These are phyloP conservation scores for Phoma sp. DNA, from an alignment of 2,329 filamentous ascomycete genomes.

Conservation along the genomic window DNA sequence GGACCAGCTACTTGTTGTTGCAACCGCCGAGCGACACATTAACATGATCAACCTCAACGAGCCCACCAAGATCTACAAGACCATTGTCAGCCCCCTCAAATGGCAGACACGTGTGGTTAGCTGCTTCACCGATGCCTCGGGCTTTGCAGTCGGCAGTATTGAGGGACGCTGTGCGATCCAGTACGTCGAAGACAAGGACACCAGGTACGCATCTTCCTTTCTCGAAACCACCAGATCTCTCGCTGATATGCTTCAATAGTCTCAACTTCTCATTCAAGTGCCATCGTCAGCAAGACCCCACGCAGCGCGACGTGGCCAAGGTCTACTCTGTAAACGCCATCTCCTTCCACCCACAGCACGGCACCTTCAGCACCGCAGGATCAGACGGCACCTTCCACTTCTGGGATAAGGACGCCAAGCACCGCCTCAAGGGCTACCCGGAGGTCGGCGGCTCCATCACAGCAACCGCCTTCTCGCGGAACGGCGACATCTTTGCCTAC, in stretches of 20 bases:
- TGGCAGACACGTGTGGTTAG: conserved; percentile 97
- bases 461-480: conserved; percentile 87
- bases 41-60: conserved; percentile 91
- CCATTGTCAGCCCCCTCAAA: conserved; percentile 91
- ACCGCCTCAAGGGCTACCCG: conserved; percentile 68
- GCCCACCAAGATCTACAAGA: conserved; percentile 93
- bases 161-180: conserved; percentile 98
- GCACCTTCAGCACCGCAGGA: conserved; percentile 97
- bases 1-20: conserved; percentile 86
- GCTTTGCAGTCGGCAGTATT: conserved; percentile 94
- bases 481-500: conserved; percentile 66
- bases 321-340: conserved; percentile 97
- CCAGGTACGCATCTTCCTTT: conserved; percentile 53
- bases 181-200: conserved; percentile 96
- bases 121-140: conserved; percentile 89
- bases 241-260: conserved; percentile 30
- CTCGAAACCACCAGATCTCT: not conserved
- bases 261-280: conserved; percentile 99
- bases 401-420: conserved; percentile 74
- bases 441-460: conserved; percentile 77
- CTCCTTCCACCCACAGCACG: conserved; percentile 94
- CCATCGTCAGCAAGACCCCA: conserved; percentile 79
- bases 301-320: conserved; percentile 72
- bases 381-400: conserved; percentile 96
- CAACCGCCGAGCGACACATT: conserved; percentile 94